Base-by-base conservation (phyloP, 169 alveolate species). In the Eimeria acervulina region DNA sequence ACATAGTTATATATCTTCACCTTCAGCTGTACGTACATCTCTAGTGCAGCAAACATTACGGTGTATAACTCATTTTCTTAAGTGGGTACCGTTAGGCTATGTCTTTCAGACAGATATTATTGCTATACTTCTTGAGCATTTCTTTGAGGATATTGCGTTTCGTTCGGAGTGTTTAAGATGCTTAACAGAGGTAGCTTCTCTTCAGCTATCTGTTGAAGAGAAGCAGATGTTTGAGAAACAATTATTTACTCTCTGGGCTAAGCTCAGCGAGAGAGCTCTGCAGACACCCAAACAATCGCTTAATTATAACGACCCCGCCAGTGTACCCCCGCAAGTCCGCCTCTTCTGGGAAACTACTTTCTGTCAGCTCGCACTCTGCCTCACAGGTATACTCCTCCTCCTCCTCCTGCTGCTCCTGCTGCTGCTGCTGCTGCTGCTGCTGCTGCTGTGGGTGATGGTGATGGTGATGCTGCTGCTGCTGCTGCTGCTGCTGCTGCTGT, bases 31-130 rank as follows among this genome's bases (percentile, higher is more conserved):
- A 38, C 97, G 98, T 51, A 98, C 96, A 0, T 94, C 99, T 28
- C 96, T 99, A 47, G 98, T 99, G 52, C 98, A 98, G 87, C 98
- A 98, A 51, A 98, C 99, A 52, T 97, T 99, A 63, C 98, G 97
- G 91, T 99, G 99, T 74, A 97, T 99, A 94, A 97, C 99, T 28
- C 99, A 98, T 76, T 99, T 98, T 96, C 97, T 99, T 40, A 97
- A 98, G 93, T 99, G 99, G 99, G 98, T 99, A 2, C 99, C 99
- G 33, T 88, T 98, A 38, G 99, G 99, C 31, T 99, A 98, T 93
- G 98, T 99, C 38, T 99, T 99, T 87, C 99, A 99, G 88, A 96
- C 97, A 26, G 98, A 98, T 96, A 44, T 97, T 99, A 38, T 96
- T 99, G 76, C 98, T 98, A 95, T 47, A 47, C 93, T 99, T 99